A percentile compares a stretch with the other conserved stretches of the same genome.
These are phyloP conservation scores for Fusarium buharicum DNA, from an alignment of 2,329 filamentous ascomycete species.

Conservation along the genomic window DNA sequence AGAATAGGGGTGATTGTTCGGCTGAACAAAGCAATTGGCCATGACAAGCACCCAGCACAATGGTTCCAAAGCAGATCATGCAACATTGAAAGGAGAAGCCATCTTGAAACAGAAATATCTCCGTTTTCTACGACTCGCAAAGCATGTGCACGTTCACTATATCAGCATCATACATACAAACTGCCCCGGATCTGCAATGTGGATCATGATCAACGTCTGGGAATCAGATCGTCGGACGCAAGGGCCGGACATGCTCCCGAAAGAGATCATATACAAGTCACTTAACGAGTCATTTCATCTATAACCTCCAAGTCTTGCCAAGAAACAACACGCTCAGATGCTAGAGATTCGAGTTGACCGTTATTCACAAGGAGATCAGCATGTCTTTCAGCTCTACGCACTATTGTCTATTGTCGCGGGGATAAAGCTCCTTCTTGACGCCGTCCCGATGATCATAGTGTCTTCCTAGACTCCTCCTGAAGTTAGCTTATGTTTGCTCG, in stretches of 20 bases:
- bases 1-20: not conserved
- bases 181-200: constrained; percentile 19
- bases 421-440: not conserved
- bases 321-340: not conserved
- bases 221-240: not conserved
- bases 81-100: not conserved
- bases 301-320: too few species aligned
- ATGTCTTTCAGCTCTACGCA: not conserved
- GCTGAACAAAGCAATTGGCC: constrained; percentile 1
- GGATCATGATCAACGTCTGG: not conserved
- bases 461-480: not conserved
- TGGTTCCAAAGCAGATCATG: not conserved
- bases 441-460: not conserved
- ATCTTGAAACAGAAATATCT: not conserved
- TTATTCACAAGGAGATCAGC: not conserved
- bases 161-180: not conserved
- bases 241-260: not conserved
- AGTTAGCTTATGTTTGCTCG: not conserved
- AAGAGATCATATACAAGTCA: not conserved
- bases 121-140: not conserved
- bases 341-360: not conserved
- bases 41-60: not conserved
- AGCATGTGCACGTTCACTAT: not conserved
- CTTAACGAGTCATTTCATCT: not conserved
- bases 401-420: not conserved